Evolutionary conservation across 169 alveolate genomes (phyloP).

Genomic region (Babesia ovata): DNA sequence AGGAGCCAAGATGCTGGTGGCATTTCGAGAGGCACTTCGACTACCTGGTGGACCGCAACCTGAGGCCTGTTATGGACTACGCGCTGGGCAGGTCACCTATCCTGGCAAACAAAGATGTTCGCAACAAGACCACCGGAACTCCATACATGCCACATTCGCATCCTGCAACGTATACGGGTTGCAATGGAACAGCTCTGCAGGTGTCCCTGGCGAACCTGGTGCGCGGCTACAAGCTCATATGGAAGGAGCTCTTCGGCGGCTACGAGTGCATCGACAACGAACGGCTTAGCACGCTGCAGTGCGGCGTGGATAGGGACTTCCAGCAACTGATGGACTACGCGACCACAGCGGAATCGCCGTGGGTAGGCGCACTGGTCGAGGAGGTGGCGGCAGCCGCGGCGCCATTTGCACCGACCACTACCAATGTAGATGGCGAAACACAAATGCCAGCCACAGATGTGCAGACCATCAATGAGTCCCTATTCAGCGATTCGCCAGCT

Average conservation of each 20-base stretch:
- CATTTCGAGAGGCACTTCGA: conserved; percentile 40
- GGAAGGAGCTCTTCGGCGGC: conserved; percentile 27
- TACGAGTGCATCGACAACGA: conserved; percentile 17
- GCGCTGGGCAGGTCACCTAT: neutral
- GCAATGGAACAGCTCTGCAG: conserved; percentile 17
- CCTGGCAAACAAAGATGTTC: neutral
- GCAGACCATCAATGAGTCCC: neutral
- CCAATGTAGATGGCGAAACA: neutral
- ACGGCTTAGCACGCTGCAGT: conserved; percentile 1
- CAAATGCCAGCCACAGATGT: too few species aligned
- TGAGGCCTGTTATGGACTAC: conserved; percentile 26
- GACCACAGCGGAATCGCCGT: neutral
- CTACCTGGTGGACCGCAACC: conserved; percentile 26
- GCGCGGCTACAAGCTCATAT: conserved; percentile 10
- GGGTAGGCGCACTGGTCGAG: conserved; percentile 9
- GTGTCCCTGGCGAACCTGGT: conserved; percentile 13
- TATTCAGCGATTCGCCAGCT: neutral
- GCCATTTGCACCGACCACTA: neutral
- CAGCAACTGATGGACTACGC: conserved; percentile 8
- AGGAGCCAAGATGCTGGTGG: conserved; percentile 19
- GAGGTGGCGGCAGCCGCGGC: neutral
- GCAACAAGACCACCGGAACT: neutral
- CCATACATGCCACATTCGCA: neutral
- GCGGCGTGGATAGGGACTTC: conserved; percentile 12
- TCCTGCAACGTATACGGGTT: neutral